Evolutionary conservation across 140 eudicot species (phyloP).

Genomic region (Bidens hawaiensis): DNA sequence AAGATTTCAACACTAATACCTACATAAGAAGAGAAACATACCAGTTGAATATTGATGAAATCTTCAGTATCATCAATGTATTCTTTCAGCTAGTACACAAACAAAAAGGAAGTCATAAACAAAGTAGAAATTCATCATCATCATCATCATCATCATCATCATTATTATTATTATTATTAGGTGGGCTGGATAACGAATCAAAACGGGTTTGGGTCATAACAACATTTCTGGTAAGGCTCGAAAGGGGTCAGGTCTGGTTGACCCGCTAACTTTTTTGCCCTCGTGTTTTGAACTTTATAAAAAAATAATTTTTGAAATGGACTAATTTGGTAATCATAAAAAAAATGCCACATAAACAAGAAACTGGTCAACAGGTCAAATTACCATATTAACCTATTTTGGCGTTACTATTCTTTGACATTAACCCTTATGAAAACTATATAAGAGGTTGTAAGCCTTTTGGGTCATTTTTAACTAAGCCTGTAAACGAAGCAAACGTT

Average conservation of each 20-base stretch:
- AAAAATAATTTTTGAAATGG: not conserved
- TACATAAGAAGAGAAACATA: constrained; percentile 26
- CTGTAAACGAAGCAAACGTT: too few relatives aligned
- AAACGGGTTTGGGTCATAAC: not conserved
- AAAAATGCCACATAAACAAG: too few relatives aligned
- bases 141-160: too few relatives aligned
- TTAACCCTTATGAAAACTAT: too few relatives aligned
- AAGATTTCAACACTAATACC: not conserved
- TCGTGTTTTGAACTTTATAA: not conserved
- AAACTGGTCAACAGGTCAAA: not conserved
- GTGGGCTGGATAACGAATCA: not conserved
- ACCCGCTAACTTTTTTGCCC: not conserved
- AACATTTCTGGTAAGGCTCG: not conserved
- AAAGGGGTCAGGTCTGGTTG: not conserved
- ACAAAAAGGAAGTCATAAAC: constrained; percentile 12
- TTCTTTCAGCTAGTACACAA: constrained; percentile 72
- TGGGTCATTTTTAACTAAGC: too few relatives aligned
- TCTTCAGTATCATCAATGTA: constrained; percentile 97
- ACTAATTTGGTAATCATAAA: not conserved
- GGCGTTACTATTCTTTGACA: too few relatives aligned
- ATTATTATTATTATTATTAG: too few relatives aligned
- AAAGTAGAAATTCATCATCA: not conserved
- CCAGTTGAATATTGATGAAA: constrained; percentile 94
- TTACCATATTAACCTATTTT: not conserved
- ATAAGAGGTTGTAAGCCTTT: too few relatives aligned